These are phyloP conservation scores for Termitomyces sp. DNA, from an alignment of 768 basidiomycete genomes.

Conservation along the genomic window DNA sequence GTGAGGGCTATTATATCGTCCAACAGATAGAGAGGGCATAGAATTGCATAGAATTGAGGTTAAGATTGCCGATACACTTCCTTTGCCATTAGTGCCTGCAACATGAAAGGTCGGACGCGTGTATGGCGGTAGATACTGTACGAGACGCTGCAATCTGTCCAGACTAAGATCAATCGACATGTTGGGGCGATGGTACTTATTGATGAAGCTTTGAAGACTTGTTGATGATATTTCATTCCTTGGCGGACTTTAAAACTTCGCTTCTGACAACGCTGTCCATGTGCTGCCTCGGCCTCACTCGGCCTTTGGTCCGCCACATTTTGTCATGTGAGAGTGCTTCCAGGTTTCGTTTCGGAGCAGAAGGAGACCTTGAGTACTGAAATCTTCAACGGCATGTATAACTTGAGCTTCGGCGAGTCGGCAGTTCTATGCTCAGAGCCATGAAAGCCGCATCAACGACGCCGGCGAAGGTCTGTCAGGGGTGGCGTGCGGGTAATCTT, in stretches of 20 bases:
- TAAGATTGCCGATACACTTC: conserved; percentile 81
- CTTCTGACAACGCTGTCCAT: neutral
- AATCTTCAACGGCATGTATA: neutral
- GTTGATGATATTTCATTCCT: neutral
- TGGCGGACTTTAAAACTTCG: neutral
- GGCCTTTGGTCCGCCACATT: neutral
- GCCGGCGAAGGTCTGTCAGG: neutral
- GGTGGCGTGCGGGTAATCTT: neutral
- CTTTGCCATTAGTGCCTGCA: conserved; percentile 96
- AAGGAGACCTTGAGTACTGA: neutral
- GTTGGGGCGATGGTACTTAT: neutral
- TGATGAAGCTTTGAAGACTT: neutral
- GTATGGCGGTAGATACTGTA: conserved; percentile 51
- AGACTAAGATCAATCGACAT: conserved; percentile 71
- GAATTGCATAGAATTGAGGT: conserved; percentile 66
- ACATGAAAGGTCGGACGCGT: conserved; percentile 84
- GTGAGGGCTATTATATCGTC: conserved; percentile 92
- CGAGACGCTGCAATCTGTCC: conserved; percentile 48
- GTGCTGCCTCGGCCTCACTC: neutral
- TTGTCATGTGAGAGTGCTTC: neutral
- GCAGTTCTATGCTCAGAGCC: neutral
- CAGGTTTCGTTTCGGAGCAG: neutral
- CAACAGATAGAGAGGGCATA: conserved; percentile 53
- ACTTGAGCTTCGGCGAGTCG: neutral
- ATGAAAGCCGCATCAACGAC: neutral